Base-by-base conservation (phyloP, 176 grass and related monocot species). In the Areca catechu region DNA sequence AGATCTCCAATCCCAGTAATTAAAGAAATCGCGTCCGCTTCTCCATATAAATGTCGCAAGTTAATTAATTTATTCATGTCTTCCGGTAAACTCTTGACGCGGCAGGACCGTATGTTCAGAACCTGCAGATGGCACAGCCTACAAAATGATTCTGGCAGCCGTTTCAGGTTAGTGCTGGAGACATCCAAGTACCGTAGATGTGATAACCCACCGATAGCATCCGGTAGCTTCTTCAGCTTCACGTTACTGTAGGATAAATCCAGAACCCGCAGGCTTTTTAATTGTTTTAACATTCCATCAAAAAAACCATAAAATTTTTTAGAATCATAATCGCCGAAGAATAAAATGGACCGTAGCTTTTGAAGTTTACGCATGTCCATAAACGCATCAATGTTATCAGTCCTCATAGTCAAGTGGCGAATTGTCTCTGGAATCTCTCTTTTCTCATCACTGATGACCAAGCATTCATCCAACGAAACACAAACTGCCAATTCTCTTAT, bases 61-160 rank as follows among this genome's bases (percentile, higher is more conserved):
- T 70, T 81, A 10, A 81, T 57, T 9, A 81, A 57, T 24, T 60
- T 76, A 37, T 50, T 70, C 28, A 86, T 77, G 5, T 6, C 12
- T 59, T 10, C 4, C 17, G 77, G 73, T 55, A 81, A 63, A 20
- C 24, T 25, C 4, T 4, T 9, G 24, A 81, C 68, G 15, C 0
- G 16, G 49, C 73, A 57, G 18, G 47, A 47, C 34, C 48, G 63
- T 57, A 80, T 15, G 15, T 67, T 66, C 53, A 85, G 63, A 21
- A 80, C 63, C 21, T 80, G 73, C 12, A 86, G 72, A 49, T 77
- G 57, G 56, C 25, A 68, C 4, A 76, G 58, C n/a, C 17, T 25
- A 22, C n/a, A 65, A 71, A 78, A 25, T 25, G 3, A 25, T 4
- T 25, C 4, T 3, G 3, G 24, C 3, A 3, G 24, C 4, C 2